Evolutionary conservation across 768 basidiomycete species (phyloP).

Genomic region (Megacollybia marginata): DNA sequence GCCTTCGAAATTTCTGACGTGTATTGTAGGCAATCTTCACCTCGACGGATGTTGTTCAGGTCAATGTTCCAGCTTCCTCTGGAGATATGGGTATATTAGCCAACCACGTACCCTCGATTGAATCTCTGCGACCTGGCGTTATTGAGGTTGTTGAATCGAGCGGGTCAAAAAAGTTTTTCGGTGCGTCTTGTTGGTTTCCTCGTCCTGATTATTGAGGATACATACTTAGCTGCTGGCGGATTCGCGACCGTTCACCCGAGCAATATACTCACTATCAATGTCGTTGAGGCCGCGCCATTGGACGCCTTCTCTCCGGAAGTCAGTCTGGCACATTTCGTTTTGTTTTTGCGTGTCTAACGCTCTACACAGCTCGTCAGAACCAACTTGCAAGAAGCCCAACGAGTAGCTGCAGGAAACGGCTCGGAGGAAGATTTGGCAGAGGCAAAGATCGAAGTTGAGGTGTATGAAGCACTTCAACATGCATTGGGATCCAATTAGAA

Average conservation of each 20-base stretch:
- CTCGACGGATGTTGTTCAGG: conserved; percentile 89
- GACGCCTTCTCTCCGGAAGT: conserved; percentile 91
- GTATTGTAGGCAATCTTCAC: conserved; percentile 50
- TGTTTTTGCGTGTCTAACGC: conserved; percentile 4
- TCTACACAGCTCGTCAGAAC: conserved; percentile 74
- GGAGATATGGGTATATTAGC: conserved; percentile 99
- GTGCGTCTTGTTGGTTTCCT: conserved; percentile 38
- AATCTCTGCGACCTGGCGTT: conserved; percentile 89
- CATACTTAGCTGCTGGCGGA: conserved; percentile 75
- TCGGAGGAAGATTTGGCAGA: conserved; percentile 92
- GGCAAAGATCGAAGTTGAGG: conserved; percentile 91
- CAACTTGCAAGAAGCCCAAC: conserved; percentile 84
- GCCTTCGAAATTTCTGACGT: background rate
- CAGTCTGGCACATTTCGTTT: conserved; percentile 13
- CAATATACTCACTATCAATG: conserved; percentile 95
- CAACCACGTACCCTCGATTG: conserved; percentile 97
- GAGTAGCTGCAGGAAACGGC: conserved; percentile 73
- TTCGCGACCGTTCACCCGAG: conserved; percentile 98
- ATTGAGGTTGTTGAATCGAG: conserved; percentile 88
- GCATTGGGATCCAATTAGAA: conserved; percentile 52
- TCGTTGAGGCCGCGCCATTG: conserved; percentile 90
- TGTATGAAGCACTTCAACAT: conserved; percentile 91
- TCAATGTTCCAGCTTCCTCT: conserved; percentile 87
- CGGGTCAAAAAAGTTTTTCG: conserved; percentile 93
- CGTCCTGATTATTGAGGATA: background rate